These are phyloP conservation scores for Chrysosporium queenslandicum DNA, from an alignment of 2,329 filamentous ascomycete species.

Conservation along the genomic window DNA sequence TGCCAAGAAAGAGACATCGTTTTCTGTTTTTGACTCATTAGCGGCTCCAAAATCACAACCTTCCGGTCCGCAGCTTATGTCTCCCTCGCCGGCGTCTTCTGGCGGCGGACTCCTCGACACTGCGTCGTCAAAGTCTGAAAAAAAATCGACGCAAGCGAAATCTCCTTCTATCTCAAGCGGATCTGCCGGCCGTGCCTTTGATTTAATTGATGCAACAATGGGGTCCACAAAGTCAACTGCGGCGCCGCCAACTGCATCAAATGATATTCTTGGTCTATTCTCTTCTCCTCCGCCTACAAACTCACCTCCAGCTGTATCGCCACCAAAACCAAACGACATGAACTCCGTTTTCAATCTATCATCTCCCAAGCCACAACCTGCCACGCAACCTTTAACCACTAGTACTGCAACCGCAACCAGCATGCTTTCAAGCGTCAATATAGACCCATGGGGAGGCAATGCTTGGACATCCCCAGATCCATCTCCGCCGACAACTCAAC, in stretches of 20 bases:
- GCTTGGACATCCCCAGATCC: slow-evolving; percentile 65
- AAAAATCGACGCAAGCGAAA: slow-evolving; percentile 35
- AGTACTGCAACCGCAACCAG: slow-evolving; percentile 35
- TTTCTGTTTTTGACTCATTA: slow-evolving; percentile 16
- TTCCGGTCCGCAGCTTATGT: slow-evolving; percentile 40
- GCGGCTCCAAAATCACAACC: slow-evolving; percentile 35
- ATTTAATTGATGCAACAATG: slow-evolving; percentile 17
- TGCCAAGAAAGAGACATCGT: slow-evolving; percentile 20
- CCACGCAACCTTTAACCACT: slow-evolving; percentile 24
- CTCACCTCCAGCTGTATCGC: slow-evolving; percentile 35
- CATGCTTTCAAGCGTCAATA: slow-evolving; percentile 28
- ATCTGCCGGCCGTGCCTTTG: slow-evolving; percentile 38
- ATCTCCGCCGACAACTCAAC: slow-evolving; percentile 36
- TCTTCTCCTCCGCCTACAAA: slow-evolving; percentile 37
- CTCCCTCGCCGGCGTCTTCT: slow-evolving; percentile 44
- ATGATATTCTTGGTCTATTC: slow-evolving; percentile 73
- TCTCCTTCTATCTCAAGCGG: slow-evolving; percentile 40
- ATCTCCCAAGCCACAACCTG: slow-evolving; percentile 27
- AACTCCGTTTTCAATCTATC: slow-evolving; percentile 79
- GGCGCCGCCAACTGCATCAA: slow-evolving; percentile 46
- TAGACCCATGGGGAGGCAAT: slow-evolving; percentile 78
- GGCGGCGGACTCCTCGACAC: slow-evolving; percentile 78
- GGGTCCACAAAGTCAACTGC: slow-evolving; percentile 35
- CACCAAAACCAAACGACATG: slow-evolving; percentile 34
- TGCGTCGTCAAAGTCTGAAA: slow-evolving; percentile 50